Percentiles rank a stretch among this genome's conserved stretches.
These are phyloP conservation scores for Metschnikowia lachancei DNA, from an alignment of 805 yeast genomes.

Conservation along the genomic window DNA sequence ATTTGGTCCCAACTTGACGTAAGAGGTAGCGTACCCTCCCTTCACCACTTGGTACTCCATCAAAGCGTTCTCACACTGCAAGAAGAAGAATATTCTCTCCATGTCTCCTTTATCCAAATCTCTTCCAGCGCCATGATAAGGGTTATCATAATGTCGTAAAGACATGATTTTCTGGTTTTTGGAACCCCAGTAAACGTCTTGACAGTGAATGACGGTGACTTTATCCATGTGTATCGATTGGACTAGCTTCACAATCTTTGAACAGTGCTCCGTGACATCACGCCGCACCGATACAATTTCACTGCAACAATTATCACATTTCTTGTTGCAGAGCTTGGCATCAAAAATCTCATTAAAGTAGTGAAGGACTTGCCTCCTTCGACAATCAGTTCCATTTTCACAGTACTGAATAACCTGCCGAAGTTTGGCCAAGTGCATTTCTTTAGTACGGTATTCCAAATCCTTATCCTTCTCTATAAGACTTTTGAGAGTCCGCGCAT, in stretches of 20 bases:
- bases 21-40: conserved; percentile 76
- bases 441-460: conserved; percentile 59
- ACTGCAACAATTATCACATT: conserved; percentile 82
- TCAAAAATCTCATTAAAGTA: conserved; percentile 86
- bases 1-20: conserved; percentile 61
- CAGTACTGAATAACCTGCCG: conserved; percentile 87
- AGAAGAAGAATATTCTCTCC: conserved; percentile 78
- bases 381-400: conserved; percentile 85
- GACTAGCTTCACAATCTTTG: conserved; percentile 58
- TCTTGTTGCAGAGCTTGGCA: conserved; percentile 57
- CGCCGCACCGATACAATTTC: conserved; percentile 42
- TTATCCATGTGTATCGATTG: conserved; percentile 50
- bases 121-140: conserved; percentile 72
- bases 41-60: conserved; percentile 72
- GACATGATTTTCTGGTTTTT: conserved; percentile 56
- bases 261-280: conserved; percentile 69
- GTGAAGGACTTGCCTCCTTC: conserved; percentile 83
- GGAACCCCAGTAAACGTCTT: conserved; percentile 79
- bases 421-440: conserved; percentile 72
- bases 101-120: conserved; percentile 61
- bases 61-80: conserved; percentile 63
- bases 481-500: conserved; percentile 70
- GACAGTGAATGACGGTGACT: conserved; percentile 77
- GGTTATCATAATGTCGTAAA: conserved; percentile 57
- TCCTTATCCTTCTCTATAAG: conserved; percentile 77